Evolutionary conservation across 2,329 filamentous ascomycete genomes (phyloP), one percentile per base, ranked within the genome.

Genomic region (Cryphonectria nitschkei): DNA sequence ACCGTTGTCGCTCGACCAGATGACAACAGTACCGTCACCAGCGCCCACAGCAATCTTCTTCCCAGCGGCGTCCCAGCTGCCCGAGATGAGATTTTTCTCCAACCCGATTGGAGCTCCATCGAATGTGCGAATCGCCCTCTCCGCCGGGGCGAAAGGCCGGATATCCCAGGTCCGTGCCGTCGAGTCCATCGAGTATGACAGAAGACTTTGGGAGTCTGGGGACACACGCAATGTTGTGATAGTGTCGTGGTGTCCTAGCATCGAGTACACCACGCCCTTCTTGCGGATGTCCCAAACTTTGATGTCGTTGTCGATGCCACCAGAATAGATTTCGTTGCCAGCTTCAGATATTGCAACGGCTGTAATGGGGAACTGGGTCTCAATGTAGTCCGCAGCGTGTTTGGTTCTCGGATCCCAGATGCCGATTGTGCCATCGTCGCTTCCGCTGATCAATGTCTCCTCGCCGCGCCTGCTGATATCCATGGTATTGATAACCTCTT

Each of bases 101-200:
- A 97, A 81, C 0, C 95, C 95, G 50, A 89, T 86, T 14, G 92
- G 91, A 0, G 95, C 95, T n/a, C 96, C 96, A 76, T 98, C 95
- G 79, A 96, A 97, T 0, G 93, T 97, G 77, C 90, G 89, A 72
- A 98, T 89, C 72, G 93, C 90, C 74, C 96, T 87, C 79, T 98
- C 93, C 0, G 92, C 90, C 0, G 96, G 94, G 8, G 96, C 95
- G 82, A 98, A 99, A 0, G 96, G 95, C 75, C 95, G 88, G 67
- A 99, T 93, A 79, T 99, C 95, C 96, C 96, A 99, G 26, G 95
- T 98, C 76, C 93, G 89, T 52, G 95, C 96, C 0, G 95, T 97
- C 29, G 93, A 94, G 80, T 99, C 96, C 86, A 98, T 96, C 9
- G 94, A 92, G 77, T 97, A 96, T 2, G 95, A 98, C 4, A 98